Conservation (phyloP, 2,329 filamentous ascomycete species). For the Fusarium nygamai region DNA sequence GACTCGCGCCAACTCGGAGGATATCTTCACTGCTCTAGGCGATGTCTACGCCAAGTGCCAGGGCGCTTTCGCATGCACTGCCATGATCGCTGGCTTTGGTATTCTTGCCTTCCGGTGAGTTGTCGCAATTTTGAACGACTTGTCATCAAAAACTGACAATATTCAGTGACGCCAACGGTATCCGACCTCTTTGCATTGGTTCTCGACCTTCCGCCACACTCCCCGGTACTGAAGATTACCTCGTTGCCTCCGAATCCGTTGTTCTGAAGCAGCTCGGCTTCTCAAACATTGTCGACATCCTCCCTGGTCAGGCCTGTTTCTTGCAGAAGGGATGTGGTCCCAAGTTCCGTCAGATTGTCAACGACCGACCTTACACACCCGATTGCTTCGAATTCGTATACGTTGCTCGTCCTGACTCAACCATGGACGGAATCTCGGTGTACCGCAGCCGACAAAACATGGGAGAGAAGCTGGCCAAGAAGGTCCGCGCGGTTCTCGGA, state of each 20-base stretch:
- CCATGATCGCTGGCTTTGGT: slow-evolving; percentile 84
- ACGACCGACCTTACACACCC: slow-evolving; percentile 76
- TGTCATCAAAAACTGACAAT: slow-evolving; percentile 62
- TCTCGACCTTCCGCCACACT: slow-evolving; percentile 73
- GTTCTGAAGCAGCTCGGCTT: slow-evolving; percentile 86
- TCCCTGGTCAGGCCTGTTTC: slow-evolving; percentile 86
- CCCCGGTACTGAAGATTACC: slow-evolving; percentile 78
- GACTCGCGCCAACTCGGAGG: slow-evolving; percentile 79
- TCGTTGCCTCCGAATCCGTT: slow-evolving; percentile 90
- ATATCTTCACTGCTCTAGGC: slow-evolving; percentile 77
- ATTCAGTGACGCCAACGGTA: slow-evolving; percentile 63
- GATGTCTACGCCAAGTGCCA: slow-evolving; percentile 78
- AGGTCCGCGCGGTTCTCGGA: slow-evolving; percentile 73
- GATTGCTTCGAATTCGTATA: slow-evolving; percentile 72
- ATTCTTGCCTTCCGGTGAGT: slow-evolving; percentile 75
- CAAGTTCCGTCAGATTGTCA: slow-evolving; percentile 78
- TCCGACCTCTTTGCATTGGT: slow-evolving; percentile 83
- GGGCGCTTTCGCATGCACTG: slow-evolving; percentile 82
- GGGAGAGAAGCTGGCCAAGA: slow-evolving; percentile 82
- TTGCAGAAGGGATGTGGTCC: slow-evolving; percentile 80
- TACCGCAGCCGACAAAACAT: slow-evolving; percentile 86
- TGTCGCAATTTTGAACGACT: slow-evolving; percentile 59
- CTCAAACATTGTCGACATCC: slow-evolving; percentile 77
- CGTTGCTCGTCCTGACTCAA: slow-evolving; percentile 82
- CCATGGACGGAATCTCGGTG: slow-evolving; percentile 89